Evolutionary conservation across 2,329 filamentous ascomycete species (phyloP).

Genomic region (Dothiorella sarmentorum): DNA sequence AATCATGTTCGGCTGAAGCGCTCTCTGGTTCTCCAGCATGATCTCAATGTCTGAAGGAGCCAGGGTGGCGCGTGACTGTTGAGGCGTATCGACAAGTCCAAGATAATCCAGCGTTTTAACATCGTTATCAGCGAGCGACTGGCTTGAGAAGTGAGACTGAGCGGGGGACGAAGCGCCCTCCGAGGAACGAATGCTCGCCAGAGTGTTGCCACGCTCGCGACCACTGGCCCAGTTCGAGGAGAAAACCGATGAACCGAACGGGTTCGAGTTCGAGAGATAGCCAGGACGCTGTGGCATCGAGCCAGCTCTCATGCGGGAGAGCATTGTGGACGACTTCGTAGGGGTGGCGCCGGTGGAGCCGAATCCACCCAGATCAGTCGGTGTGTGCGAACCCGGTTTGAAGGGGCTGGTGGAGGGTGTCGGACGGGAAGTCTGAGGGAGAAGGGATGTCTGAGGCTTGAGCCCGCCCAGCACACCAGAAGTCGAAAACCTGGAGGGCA

Average conservation of each 20-base stretch:
- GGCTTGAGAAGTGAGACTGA: conserved; percentile 80
- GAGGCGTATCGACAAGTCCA: conserved; percentile 88
- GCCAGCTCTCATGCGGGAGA: conserved; percentile 83
- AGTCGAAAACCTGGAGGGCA: conserved; percentile 91
- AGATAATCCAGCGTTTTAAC: conserved; percentile 94
- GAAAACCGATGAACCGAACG: conserved; percentile 89
- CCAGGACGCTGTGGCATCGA: conserved; percentile 89
- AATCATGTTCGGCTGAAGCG: conserved; percentile 56
- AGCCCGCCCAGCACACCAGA: conserved; percentile 62
- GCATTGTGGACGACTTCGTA: conserved; percentile 55
- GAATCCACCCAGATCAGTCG: conserved; percentile 33
- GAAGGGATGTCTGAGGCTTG: conserved; percentile 52
- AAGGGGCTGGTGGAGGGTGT: conserved; percentile 87
- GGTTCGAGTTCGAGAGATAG: conserved; percentile 52
- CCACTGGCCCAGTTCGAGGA: conserved; percentile 77
- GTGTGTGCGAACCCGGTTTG: conserved; percentile 57
- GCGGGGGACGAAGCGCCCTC: conserved; percentile 89
- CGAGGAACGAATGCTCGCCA: conserved; percentile 82
- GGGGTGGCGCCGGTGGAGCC: conserved; percentile 38
- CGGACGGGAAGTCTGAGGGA: conserved; percentile 76
- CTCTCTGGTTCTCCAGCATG: conserved; percentile 49
- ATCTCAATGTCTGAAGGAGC: conserved; percentile 57
- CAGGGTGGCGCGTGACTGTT: conserved; percentile 70
- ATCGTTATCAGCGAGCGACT: conserved; percentile 80
- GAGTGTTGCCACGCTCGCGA: conserved; percentile 79